Percentiles rank a stretch among this genome's conserved stretches.
Conservation (phyloP, 176 grass and related monocot genomes). For the Pontederia paniculata region DNA sequence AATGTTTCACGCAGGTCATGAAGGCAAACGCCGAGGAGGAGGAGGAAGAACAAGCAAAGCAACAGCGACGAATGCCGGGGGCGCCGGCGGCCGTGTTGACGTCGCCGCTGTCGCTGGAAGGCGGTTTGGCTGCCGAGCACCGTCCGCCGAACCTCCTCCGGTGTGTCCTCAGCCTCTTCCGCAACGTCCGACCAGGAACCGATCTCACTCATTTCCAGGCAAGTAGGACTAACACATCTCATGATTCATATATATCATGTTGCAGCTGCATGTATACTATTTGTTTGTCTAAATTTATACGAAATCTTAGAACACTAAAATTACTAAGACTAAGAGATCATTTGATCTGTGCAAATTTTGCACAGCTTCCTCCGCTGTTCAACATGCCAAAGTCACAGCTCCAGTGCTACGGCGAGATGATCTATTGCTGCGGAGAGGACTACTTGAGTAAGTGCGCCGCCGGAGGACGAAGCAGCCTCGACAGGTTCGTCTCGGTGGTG, state of each 20-base stretch:
- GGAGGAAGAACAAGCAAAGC: neutral
- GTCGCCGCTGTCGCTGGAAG: slow-evolving; percentile 59
- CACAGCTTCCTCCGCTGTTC: slow-evolving; percentile 76
- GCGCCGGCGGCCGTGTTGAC: slow-evolving; percentile 32
- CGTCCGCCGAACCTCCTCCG: slow-evolving; percentile 44
- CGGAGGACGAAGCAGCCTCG: slow-evolving; percentile 27
- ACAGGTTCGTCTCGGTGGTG: slow-evolving; percentile 53
- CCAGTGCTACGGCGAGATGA: slow-evolving; percentile 71
- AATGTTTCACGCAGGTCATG: too few species aligned
- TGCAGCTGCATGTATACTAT: too few species aligned
- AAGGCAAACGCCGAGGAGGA: slow-evolving; percentile 9
- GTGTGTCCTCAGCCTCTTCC: slow-evolving; percentile 62
- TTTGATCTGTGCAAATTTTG: neutral
- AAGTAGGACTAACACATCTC: neutral
- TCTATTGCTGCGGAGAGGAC: slow-evolving; percentile 62
- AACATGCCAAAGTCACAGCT: slow-evolving; percentile 98
- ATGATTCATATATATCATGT: too few species aligned
- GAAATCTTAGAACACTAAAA: too few species aligned
- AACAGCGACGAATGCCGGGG: neutral
- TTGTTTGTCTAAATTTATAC: too few species aligned
- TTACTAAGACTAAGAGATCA: too few species aligned
- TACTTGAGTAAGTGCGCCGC: slow-evolving; percentile 36
- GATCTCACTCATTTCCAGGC: slow-evolving; percentile 86
- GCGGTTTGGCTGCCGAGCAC: slow-evolving; percentile 59
- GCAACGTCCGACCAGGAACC: slow-evolving; percentile 59